phyloP scores from a whole-genome alignment of 768 basidiomycete genomes.

The Pseudohyphozyma bogoriensis region DNA sequence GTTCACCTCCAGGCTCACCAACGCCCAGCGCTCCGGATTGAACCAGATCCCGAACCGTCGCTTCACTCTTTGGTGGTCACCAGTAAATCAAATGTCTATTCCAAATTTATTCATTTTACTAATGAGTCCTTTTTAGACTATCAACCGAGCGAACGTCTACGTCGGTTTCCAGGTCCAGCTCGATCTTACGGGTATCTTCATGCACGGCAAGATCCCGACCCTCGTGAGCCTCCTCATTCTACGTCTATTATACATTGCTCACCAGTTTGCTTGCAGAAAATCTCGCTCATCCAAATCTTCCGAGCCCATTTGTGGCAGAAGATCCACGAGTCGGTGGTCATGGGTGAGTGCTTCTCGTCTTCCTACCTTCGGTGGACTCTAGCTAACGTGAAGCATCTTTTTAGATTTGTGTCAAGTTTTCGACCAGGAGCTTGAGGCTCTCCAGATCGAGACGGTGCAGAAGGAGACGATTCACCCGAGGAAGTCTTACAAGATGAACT shows the following conservation, averaged over 20 bases:
- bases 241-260: neutral
- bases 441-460: conserved; percentile 98
- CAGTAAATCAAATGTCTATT: no score
- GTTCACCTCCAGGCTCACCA: conserved; percentile 81
- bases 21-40: conserved; percentile 94
- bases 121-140: conserved; percentile 48
- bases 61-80: conserved; percentile 77
- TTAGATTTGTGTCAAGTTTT: conserved; percentile 98
- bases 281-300: conserved; percentile 99
- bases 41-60: conserved; percentile 96
- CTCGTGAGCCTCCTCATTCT: conserved; percentile 8
- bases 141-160: conserved; percentile 98
- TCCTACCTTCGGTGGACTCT: neutral
- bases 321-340: conserved; percentile 51
- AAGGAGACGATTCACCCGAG: conserved; percentile 97
- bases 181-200: conserved; percentile 94
- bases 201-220: conserved; percentile 97
- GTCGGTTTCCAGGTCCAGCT: conserved; percentile 99
- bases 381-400: conserved; percentile 38
- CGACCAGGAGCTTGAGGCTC: conserved; percentile 93
- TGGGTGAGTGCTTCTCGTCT: conserved; percentile 29
- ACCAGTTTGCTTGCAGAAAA: conserved; percentile 55
- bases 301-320: conserved; percentile 99
- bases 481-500: conserved; percentile 99
- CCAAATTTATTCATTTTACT: neutral